A percentile compares a stretch with the other conserved stretches of the same genome.
These are phyloP conservation scores for Chenopodium quinoa DNA, from an alignment of 148 eudicot species.

Conservation along the genomic window DNA sequence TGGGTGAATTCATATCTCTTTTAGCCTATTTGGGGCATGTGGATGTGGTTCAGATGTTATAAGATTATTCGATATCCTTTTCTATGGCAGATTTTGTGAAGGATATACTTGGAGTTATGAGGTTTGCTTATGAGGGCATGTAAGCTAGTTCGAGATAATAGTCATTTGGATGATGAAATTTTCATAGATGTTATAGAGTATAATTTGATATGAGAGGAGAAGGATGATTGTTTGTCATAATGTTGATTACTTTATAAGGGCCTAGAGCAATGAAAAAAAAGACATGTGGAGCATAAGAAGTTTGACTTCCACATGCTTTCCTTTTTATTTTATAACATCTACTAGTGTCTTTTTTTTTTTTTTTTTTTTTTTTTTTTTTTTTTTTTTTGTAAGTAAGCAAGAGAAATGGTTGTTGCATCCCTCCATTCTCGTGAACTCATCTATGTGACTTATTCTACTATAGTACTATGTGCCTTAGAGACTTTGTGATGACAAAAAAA, in stretches of 20 bases:
- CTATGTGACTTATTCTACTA: neutral
- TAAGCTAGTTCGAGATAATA: too few species aligned
- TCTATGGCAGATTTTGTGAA: neutral
- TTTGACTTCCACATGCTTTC: neutral
- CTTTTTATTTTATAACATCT: neutral
- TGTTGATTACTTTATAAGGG: neutral
- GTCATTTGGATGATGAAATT: neutral
- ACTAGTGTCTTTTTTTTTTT: too few species aligned
- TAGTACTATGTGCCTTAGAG: neutral
- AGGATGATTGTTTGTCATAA: neutral
- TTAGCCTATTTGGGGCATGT: neutral
- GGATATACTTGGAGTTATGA: neutral
- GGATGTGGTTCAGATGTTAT: neutral
- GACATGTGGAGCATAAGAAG: neutral
- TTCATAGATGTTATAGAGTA: neutral
- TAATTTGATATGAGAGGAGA: neutral
- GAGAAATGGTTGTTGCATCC: neutral
- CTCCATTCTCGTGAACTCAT: neutral
- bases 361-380: too few species aligned
- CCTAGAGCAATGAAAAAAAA: neutral
- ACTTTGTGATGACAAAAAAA: neutral
- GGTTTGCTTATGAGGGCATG: neutral
- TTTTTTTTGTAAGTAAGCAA: neutral
- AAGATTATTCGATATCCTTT: neutral
- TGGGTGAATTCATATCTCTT: neutral